phyloP scores from a whole-genome alignment of 345 rosid genomes.

The Capsella bursapastoris region DNA sequence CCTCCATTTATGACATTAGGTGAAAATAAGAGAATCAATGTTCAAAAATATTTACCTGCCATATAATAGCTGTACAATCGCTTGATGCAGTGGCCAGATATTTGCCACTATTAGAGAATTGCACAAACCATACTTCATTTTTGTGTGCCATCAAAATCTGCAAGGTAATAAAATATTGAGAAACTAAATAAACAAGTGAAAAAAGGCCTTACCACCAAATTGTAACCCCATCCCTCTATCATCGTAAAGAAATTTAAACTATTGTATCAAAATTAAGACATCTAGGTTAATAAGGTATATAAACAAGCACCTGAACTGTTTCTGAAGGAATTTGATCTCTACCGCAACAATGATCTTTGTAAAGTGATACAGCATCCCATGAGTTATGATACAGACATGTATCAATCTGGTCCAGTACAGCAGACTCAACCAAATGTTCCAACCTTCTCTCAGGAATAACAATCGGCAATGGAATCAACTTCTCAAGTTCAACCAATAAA shows the following conservation, averaged over 20 bases:
- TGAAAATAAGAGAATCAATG: constrained; percentile 6
- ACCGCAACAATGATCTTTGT: constrained; percentile 71
- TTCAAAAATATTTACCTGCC: constrained; percentile 63
- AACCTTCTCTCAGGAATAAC: constrained; percentile 67
- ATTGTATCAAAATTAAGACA: constrained; percentile 6
- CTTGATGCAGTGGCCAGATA: constrained; percentile 89
- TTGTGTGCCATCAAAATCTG: constrained; percentile 82
- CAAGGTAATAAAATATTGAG: constrained; percentile 35
- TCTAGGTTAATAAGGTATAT: neutral
- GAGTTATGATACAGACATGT: constrained; percentile 76
- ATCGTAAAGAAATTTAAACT: neutral
- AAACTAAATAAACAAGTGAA: constrained; percentile 16
- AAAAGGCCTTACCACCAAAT: constrained; percentile 15
- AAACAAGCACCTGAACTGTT: constrained; percentile 71
- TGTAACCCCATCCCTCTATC: neutral
- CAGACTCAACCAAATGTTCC: constrained; percentile 74
- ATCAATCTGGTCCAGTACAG: constrained; percentile 65
- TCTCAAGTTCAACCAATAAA: constrained; percentile 61
- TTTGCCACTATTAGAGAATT: constrained; percentile 80
- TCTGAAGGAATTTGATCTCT: constrained; percentile 83
- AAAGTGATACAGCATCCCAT: constrained; percentile 60
- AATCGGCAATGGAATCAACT: constrained; percentile 65
- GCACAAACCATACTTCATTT: constrained; percentile 95
- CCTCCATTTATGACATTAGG: neutral
- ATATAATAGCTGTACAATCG: constrained; percentile 90